A percentile compares a stretch with the other conserved stretches of the same genome.
These are phyloP conservation scores for Calonectria montana DNA, from an alignment of 2,329 filamentous ascomycete genomes.

Conservation along the genomic window DNA sequence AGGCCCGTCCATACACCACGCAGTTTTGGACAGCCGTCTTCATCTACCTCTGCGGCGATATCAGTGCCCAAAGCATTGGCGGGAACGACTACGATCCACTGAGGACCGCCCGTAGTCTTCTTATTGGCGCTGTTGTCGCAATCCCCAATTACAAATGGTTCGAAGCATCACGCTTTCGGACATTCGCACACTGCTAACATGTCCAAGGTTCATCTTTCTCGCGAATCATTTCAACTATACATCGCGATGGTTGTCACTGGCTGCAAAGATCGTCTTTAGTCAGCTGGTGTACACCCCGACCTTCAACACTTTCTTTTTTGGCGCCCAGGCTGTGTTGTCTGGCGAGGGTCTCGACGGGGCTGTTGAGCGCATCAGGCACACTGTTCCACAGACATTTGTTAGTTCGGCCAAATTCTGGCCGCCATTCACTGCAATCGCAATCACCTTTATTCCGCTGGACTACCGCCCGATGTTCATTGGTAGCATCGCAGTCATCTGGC, in stretches of 20 bases:
- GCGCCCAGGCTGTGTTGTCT: conserved; percentile 78
- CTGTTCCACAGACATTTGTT: conserved; percentile 79
- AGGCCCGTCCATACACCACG: conserved; percentile 79
- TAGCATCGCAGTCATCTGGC: conserved; percentile 87
- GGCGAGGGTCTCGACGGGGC: conserved; percentile 75
- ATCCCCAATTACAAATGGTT: conserved; percentile 89
- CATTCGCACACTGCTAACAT: background rate
- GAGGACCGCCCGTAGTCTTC: conserved; percentile 76
- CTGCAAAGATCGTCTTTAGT: conserved; percentile 82
- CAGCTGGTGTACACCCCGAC: conserved; percentile 84
- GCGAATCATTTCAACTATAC: conserved; percentile 86
- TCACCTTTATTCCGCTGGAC: conserved; percentile 83
- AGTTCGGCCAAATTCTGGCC: conserved; percentile 93
- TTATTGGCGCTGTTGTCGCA: conserved; percentile 78
- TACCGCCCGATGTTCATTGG: conserved; percentile 86
- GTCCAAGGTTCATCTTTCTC: conserved; percentile 80
- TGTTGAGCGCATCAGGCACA: conserved; percentile 76
- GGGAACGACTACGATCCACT: conserved; percentile 73
- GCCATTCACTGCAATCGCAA: conserved; percentile 85
- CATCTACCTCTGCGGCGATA: conserved; percentile 82
- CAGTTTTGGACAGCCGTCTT: conserved; percentile 81
- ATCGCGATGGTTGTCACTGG: conserved; percentile 76
- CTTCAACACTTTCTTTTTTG: conserved; percentile 88
- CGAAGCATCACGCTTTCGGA: conserved; percentile 30
- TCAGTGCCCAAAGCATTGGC: conserved; percentile 79